Evolutionary conservation across 208 protist species (phyloP), one percentile per base, ranked within the genome.

Genomic region (Leishmania mexicana): DNA sequence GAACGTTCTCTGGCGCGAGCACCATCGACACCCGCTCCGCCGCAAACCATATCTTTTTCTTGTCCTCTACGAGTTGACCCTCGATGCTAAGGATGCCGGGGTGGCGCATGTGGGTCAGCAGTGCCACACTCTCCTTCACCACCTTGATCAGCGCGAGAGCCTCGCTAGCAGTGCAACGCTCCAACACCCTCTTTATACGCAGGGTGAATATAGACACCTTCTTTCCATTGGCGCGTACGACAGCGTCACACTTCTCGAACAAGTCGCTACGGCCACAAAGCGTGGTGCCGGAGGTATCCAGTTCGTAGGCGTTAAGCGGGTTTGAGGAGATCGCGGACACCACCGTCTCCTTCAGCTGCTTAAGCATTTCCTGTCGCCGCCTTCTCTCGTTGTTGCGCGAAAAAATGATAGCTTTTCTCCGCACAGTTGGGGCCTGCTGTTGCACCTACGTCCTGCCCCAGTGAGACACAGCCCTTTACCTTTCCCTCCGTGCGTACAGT

Each of bases 151-250:
- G 53, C 11, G 77, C 60, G 51, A 83, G 58, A 60, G 91, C 89
- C 24, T 76, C 76, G 10, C 74, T 82, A 17, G 83, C 45, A 6
- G 74, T 72, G 67, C 85, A 87, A 57, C 83, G 79, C 74, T 79
- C 68, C 68, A 86, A 51, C 68, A 92, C 38, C 10, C 89, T 78
- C 54, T 84, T 88, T 42, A 79, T 75, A n/a, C 81, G 78, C 15
- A 91, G 31, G 1, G 82, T 88, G 58, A 92, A 86, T 45, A 94
- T 87, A 40, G 91, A 90, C 6, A 92, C 91, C 62, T 76, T 76
- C 38, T 79, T 86, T 6, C 80, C 81, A n/a, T 79, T 85, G 17
- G 84, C 87, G 8, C 79, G 73, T 70, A 89, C 85, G 7, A 89
- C 79, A 4, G 89, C 89, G 49, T 89, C 86, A 51, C 82, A 76